Evolutionary conservation across 2,329 filamentous ascomycete species (phyloP), one percentile per base, ranked within the genome.

Genomic region (Colletotrichum nymphaeae): DNA sequence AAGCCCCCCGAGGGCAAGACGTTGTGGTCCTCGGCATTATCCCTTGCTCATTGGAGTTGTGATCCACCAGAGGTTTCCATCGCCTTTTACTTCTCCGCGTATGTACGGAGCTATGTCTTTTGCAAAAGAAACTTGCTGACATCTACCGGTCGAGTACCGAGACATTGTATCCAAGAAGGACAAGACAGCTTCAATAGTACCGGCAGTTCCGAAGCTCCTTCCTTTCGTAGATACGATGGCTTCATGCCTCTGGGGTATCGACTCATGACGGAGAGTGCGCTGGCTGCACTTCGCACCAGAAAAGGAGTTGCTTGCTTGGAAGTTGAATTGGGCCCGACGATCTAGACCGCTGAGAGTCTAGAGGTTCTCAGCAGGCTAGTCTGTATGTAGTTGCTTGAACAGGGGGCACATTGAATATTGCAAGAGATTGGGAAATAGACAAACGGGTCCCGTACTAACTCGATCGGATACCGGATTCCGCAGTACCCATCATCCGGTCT

Each of bases 381-480:
- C 69, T 59, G 37, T 5, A 32, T 53, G 14, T n/a, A 63, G 65
- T 16, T 46, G 37, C 37, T 37, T 42, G 22, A 26, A n/a, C 52
- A 42, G 67, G 53, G 58, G 65, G 37, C 37, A 30, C 8, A 30
- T 3, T 6, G 22, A 9, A 12, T 49, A 5, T 35, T 35, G 19
- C 14, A n/a, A 57, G 37, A 24, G 37, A 46, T 16, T 32, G 59
- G 69, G 53, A 62, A 30, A 72, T 53, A 28, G 28, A 30, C 6
- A 8, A 57, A 55, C 37, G 30, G 58, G 66, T 30, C 37, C 19
- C 8, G 24, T 52, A 52, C 55, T 71, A 67, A 58, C 68, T 67
- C 42, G 35, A 71, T 67, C 63, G 30, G 53, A 62, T 12, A n/a
- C 22, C 9, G 59, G 28, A 60, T 55, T 24, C 55, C 68, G 49